Evolutionary conservation across 2,329 filamentous ascomycete genomes (phyloP), one percentile per base, ranked within the genome.

Genomic region (Calycina herbarum): DNA sequence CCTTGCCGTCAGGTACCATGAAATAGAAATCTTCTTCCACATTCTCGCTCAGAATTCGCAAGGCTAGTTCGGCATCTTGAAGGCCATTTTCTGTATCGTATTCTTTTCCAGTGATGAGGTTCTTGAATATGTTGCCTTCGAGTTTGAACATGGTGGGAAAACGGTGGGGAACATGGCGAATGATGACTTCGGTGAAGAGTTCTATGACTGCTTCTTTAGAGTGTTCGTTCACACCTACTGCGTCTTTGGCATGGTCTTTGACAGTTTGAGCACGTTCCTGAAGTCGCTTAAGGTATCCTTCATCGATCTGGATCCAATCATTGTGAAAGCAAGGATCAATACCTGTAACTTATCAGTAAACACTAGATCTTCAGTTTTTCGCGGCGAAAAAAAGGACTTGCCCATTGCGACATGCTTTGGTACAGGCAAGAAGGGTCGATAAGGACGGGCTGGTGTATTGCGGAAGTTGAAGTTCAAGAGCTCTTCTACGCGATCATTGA

Each of bases 1-100:
- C 48, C 5, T 56, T 56, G 2, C 51, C 51, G 11, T 56, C 20
- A 3, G 8, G 1, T 29, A 56, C 27, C 51, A 56, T 29, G 2
- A 56, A 56, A 8, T 56, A 56, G 15, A 54, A 56, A 31, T 56
- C 20, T 20, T 56, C 51, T 13, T 56, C 51, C 5, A 56, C 51
- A 11, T 56, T 29, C 11, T 31, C 20, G 20, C 48, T 17, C 20
- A 29, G 13, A 15, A 31, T 56, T 11, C 27, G 20, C 8, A 56
- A 29, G 11, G 51, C 51, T 8, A 10, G 15, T 5, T 56, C 27
- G 8, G 51, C 8, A 20, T 56, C 5, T 10, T 27, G 8, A 27
- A 56, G 27, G 17, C 20, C 20, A 11, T 56, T 13, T 5, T 10
- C 17, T 4, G 24, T 56, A 8, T 56, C 20, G 51, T 56, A 56